Evolutionary conservation across 1,139 yeast species (phyloP), one percentile per base, ranked within the genome.

Genomic region (Pichia sp.): DNA sequence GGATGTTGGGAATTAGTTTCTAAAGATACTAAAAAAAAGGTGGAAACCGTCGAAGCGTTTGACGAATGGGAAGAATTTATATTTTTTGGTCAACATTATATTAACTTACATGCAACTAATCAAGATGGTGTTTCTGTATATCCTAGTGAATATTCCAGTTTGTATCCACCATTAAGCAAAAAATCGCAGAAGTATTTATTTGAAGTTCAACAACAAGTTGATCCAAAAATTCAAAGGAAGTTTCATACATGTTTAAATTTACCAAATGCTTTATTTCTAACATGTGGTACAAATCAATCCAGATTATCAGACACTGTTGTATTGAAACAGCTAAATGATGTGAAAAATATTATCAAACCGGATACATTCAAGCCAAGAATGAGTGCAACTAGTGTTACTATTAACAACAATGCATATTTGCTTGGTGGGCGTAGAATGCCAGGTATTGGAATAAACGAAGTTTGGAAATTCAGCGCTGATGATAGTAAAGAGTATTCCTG

Each of bases 11-110:
- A 55, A 24, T 60, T 53, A 33, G 64, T 78, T 5, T 59, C 69
- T 8, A 52, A 53, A 3, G 66, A 63, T 0, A 57, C 65, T n/a
- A 76, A 73, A 52, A 33, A 48, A 0, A 60, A 62, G 38, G 72
- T 85, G 15, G 68, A 67, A 13, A 42, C 57, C 2, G 69, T 80
- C 22, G 94, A 85, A 57, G 74, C 74, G 8, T 85, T 85, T 60
- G 95, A 85, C 56, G 95, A 85, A 60, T 74, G 85, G 78, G 95
- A 85, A 59, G 95, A 85, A 58, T 84, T 84, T 50, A 71, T 80
- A 23, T 59, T 82, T 15, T 85, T 83, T 55, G 78, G 88, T 49
- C 93, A 83, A 52, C 93, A 84, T 56, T 85, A 85, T 55, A 68
- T 80, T 30, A 67, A 82, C 26, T 66, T 80, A 4, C 88, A 82